These are phyloP conservation scores for Cruciata laevipes DNA, from an alignment of 257 asterid species.

Conservation along the genomic window DNA sequence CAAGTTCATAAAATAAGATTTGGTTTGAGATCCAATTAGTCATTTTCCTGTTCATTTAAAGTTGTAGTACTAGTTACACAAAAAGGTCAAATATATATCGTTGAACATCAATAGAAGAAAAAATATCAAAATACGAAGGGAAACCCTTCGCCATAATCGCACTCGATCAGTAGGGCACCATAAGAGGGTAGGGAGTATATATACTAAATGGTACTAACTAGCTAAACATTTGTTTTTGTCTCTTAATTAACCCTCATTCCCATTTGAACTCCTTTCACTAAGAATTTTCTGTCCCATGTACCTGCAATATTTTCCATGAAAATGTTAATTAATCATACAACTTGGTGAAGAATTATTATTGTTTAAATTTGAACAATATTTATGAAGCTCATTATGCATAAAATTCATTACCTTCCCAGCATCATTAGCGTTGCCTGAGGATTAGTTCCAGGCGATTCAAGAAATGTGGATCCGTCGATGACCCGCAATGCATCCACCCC, in stretches of 20 bases:
- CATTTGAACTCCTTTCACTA: constrained; percentile 26
- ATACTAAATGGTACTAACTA: neutral
- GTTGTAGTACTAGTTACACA: neutral
- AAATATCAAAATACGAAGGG: neutral
- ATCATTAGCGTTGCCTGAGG: constrained; percentile 96
- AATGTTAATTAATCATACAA: too few relatives aligned
- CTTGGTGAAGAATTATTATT: too few relatives aligned
- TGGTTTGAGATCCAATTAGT: too few relatives aligned
- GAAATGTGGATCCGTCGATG: constrained; percentile 69
- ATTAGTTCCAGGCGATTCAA: constrained; percentile 66
- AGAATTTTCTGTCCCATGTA: constrained; percentile 63
- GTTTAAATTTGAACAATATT: too few relatives aligned
- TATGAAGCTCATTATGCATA: neutral
- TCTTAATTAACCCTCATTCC: constrained; percentile 11
- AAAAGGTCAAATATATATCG: neutral
- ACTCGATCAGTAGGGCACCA: neutral
- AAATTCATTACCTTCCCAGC: constrained; percentile 62
- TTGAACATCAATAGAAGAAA: neutral
- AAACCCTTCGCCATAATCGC: neutral
- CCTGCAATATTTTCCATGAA: constrained; percentile 37
- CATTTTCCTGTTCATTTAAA: too few relatives aligned
- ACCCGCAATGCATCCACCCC: constrained; percentile 69
- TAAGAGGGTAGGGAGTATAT: too few relatives aligned
- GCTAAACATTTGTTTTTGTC: neutral
- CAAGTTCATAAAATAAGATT: too few relatives aligned